phyloP scores from a whole-genome alignment of 345 rosid genomes.

The Eucalyptus sp. region DNA sequence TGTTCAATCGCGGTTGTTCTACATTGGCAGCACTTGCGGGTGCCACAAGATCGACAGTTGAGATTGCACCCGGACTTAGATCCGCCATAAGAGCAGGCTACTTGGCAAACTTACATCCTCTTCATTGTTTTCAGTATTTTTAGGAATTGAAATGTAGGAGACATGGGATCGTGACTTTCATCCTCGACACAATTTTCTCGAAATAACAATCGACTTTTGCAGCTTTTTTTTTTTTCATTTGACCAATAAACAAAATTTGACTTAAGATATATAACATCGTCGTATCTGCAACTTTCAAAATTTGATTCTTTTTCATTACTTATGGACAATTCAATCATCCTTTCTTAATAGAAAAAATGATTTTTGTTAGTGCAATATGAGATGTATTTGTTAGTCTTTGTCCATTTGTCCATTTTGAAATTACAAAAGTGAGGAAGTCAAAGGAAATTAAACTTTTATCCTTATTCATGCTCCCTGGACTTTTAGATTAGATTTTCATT shows the following conservation, averaged over 20 bases:
- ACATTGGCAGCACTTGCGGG: neutral
- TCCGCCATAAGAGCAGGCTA: neutral
- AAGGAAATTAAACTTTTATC: rapidly evolving
- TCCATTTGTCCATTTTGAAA: neutral
- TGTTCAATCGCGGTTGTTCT: neutral
- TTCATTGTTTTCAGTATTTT: neutral
- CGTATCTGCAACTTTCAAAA: neutral
- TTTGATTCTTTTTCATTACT: neutral
- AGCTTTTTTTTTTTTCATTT: neutral
- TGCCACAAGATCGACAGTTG: neutral
- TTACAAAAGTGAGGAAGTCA: neutral
- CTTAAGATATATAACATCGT: neutral
- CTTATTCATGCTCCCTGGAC: neutral
- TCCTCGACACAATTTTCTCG: neutral
- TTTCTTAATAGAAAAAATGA: neutral
- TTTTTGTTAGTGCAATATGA: neutral
- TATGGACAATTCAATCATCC: neutral
- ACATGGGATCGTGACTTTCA: neutral
- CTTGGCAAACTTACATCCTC: neutral
- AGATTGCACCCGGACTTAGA: neutral
- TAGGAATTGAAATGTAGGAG: neutral
- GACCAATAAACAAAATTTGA: neutral
- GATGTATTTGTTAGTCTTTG: neutral
- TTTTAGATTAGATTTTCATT: neutral
- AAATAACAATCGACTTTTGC: neutral